Evolutionary conservation across 345 rosid genomes (phyloP), one percentile per base, ranked within the genome.

Genomic region (Linum usitatissimum): DNA sequence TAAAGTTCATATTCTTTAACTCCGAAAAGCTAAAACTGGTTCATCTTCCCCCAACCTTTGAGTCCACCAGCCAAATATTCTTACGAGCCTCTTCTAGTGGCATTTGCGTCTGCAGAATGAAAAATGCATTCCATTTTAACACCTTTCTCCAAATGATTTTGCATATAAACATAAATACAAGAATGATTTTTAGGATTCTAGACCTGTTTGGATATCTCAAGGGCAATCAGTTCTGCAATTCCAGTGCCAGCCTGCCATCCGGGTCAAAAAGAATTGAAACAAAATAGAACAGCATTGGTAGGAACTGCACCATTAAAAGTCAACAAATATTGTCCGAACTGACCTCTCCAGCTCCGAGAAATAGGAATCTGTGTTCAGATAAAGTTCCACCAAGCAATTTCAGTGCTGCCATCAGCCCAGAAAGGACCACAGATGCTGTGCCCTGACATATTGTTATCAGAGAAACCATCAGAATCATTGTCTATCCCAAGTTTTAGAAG

Each of bases 341-440:
- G 64, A 84, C 99, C 88, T 86, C 97, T 72, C 97, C 99, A 53
- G 96, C 99, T 67, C 99, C 99, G 4, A 93, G 97, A 78, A 93
- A 93, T 68, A 93, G 78, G 78, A 87, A 90, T 67, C 66, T 84
- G 61, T 92, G 97, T 71, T 84, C 82, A 38, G 91, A 84, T 70
- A 90, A 76, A 56, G 80, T 76, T 66, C 96, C 94, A 9, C 97
- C 94, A 60, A 77, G 82, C 69, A 81, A 78, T 71, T 73, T 89
- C 67, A 87, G 79, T 18, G 97, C 88, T 30, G 96, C 85, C 48
- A 93, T 67, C 57, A 93, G 94, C 64, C 99, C 97, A 21, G 99
- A 88, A 63, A 93, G 97, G 60, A 93, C 97, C 72, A 93, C 99
- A 53, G 99, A 93, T 75, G 99, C 97, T 18, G 99, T 89, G 42